phyloP scores from a whole-genome alignment of 23 red algal genomes.

The Gracilaria gracilis region DNA sequence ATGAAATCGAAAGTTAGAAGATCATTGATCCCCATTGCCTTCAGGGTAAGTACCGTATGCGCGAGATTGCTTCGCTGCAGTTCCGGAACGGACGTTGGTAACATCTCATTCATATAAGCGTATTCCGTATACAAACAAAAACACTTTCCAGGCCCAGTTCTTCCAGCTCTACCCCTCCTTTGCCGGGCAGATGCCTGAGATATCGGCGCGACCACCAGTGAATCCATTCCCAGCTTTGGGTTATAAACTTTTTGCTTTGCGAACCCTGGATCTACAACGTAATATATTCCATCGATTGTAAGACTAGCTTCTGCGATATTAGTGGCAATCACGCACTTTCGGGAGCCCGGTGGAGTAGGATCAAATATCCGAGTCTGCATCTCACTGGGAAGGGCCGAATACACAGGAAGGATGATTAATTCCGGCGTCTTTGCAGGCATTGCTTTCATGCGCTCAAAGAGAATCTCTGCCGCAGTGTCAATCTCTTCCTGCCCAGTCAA shows the following conservation, averaged over 20 bases:
- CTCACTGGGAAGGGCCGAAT: constrained; percentile 89
- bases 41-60: constrained; percentile 87
- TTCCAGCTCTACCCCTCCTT: constrained; percentile 91
- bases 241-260: constrained; percentile 98
- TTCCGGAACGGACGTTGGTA: constrained; percentile 91
- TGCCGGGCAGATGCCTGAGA: constrained; percentile 95
- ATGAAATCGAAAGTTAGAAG: constrained; percentile 95
- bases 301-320: constrained; percentile 99
- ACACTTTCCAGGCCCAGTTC: constrained; percentile 94
- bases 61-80: constrained; percentile 93
- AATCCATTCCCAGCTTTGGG: constrained; percentile 94
- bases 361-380: constrained; percentile 96
- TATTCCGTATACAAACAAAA: constrained; percentile 93
- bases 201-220: constrained; percentile 92
- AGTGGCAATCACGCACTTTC: constrained; percentile 94
- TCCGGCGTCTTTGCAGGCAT: constrained; percentile 73
- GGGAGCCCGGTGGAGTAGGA: constrained; percentile 75
- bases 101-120: constrained; percentile 93
- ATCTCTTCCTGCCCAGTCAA: constrained; percentile 99
- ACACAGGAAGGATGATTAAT: constrained; percentile 88
- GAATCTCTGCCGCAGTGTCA: constrained; percentile 94
- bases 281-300: constrained; percentile 98
- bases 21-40: constrained; percentile 94
- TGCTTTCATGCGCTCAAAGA: constrained; percentile 81
- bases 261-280: constrained; percentile 98